phyloP scores from a whole-genome alignment of 352 stramenopile species.

The Phytophthora quininea region DNA sequence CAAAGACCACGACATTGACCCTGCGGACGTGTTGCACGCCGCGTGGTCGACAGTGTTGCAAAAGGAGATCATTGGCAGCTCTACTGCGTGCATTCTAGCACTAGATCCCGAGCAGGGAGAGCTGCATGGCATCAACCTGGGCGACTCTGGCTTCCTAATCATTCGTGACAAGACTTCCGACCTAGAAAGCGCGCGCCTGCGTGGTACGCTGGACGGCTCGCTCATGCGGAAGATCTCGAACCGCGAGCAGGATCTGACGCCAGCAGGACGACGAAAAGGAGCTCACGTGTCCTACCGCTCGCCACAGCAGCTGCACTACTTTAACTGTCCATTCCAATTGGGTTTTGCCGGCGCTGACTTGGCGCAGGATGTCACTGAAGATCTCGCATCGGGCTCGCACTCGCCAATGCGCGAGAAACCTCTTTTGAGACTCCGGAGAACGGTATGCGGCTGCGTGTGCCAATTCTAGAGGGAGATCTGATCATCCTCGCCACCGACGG shows the following conservation, averaged over 20 bases:
- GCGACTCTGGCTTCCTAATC: constrained; percentile 91
- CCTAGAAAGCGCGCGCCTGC: constrained; percentile 60
- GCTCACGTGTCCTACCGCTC: constrained; percentile 92
- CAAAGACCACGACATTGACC: constrained; percentile 67
- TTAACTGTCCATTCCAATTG: constrained; percentile 97
- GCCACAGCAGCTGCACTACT: constrained; percentile 96
- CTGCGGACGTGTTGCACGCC: constrained; percentile 66
- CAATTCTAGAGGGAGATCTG: constrained; percentile 93
- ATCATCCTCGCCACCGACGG: constrained; percentile 97
- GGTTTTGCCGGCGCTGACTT: constrained; percentile 61
- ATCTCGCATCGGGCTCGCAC: constrained; percentile 46
- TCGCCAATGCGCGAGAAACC: constrained; percentile 69
- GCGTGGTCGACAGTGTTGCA: constrained; percentile 84
- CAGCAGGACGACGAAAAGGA: constrained; percentile 73
- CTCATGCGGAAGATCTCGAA: constrained; percentile 76
- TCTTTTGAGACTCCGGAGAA: constrained; percentile 92
- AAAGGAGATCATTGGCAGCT: constrained; percentile 93
- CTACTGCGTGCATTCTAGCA: constrained; percentile 92
- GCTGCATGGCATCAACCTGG: constrained; percentile 95
- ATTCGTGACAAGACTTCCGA: constrained; percentile 83
- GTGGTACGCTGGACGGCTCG: constrained; percentile 77
- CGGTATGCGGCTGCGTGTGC: constrained; percentile 92
- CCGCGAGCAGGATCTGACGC: constrained; percentile 65
- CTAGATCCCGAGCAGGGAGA: constrained; percentile 92
- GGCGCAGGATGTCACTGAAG: constrained; percentile 52